phyloP scores from a whole-genome alignment of 2,329 filamentous ascomycete genomes.

The Colletotrichum orchidophilum region DNA sequence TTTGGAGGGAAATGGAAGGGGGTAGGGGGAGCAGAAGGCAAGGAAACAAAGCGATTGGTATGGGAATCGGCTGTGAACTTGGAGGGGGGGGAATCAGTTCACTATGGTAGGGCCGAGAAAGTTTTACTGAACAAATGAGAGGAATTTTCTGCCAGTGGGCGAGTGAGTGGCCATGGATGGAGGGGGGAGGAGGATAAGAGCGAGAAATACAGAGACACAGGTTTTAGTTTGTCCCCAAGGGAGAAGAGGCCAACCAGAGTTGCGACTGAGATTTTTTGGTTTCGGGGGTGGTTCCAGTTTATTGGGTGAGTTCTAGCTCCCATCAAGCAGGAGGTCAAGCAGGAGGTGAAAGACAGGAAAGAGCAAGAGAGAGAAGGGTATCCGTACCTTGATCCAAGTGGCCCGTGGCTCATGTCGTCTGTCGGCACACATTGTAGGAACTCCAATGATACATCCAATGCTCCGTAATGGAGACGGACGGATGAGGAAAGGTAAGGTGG shows the following conservation, averaged over 20 bases:
- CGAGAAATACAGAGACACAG: constrained; percentile 35
- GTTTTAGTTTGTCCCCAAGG: constrained; percentile 43
- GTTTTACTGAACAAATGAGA: constrained; percentile 6
- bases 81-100: not conserved
- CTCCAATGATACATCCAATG: not conserved
- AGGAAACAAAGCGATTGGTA: not conserved
- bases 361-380: not conserved
- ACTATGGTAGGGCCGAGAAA: not conserved
- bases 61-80: not conserved
- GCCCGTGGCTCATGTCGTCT: not conserved
- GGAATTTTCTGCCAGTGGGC: constrained; percentile 9
- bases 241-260: constrained; percentile 36
- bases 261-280: constrained; percentile 1
- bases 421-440: not conserved
- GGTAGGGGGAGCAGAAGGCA: not conserved
- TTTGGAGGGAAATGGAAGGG: not conserved
- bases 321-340: not conserved
- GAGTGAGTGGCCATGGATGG: not conserved
- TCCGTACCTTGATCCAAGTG: not conserved
- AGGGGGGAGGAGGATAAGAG: constrained; percentile 6
- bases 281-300: constrained; percentile 24
- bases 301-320: constrained; percentile 12
- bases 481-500: constrained; percentile 1
- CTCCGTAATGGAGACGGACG: not conserved
- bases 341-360: not conserved